Evolutionary conservation across 176 grass and related monocot species (phyloP), one percentile per base, ranked within the genome.

Genomic region (Ananas comosus): DNA sequence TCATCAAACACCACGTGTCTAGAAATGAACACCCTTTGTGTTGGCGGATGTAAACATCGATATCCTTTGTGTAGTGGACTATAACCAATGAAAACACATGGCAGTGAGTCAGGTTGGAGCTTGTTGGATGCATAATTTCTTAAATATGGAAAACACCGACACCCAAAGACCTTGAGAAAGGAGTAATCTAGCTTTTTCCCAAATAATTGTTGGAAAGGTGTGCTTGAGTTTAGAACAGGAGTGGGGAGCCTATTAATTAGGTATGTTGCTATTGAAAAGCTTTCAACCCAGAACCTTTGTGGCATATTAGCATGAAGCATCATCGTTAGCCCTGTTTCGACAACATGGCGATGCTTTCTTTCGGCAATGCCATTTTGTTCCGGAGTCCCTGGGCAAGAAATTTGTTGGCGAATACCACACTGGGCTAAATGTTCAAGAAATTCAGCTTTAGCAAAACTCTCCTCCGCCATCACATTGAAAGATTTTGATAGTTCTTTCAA

Each of bases 1-100:
- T 66, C 73, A 66, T 76, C 57, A 65, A 67, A 76, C 10, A 29
- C 42, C 0, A 76, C 73, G 66, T 65, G 49, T 66, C 73, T 3
- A 49, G 29, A 50, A 17, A 53, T 66, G 12, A 61, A 76, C 17
- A 67, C 1, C 12, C 2, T 12, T 22, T n/a, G n/a, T n/a, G 59
- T 48, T 21, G 27, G 4, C 9, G 1, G 66, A 68, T 68, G 7
- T 13, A 76, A 17, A 27, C 73, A 76, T 24, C 48, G 12, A 65
- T 66, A 76, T 9, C 61, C 73, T 51, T 65, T 33, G 50, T 65
- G 63, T 13, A 19, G 14, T 11, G 66, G 13, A 47, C 18, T 48
- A 13, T n/a, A 68, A 18, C 66, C 47, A 48, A 68, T 7, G 33
- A 68, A 22, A 9, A 68, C 13, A 21, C 16, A 68, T 51, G 2